These are phyloP conservation scores for Penicillium egyptiacum DNA, from an alignment of 495 filamentous ascomycete species.

Conservation along the genomic window DNA sequence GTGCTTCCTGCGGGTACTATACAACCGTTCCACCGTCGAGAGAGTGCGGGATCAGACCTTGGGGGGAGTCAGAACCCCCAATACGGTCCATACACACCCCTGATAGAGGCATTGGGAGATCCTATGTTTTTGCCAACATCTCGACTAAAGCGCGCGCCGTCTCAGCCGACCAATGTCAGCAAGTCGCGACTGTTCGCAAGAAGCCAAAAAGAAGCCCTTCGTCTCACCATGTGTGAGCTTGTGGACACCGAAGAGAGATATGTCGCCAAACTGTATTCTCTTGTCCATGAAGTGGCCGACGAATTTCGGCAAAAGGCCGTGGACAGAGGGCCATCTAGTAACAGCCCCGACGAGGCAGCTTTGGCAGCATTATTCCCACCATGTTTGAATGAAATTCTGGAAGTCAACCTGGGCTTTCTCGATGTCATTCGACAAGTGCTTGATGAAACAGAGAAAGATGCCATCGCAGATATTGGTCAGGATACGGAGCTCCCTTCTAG, in stretches of 20 bases:
- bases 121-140: slow-evolving; percentile 85
- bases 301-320: slow-evolving; percentile 71
- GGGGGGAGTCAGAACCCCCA: slow-evolving; percentile 61
- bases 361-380: slow-evolving; percentile 77
- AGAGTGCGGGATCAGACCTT: slow-evolving; percentile 41
- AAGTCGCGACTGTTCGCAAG: slow-evolving; percentile 70
- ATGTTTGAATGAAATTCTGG: slow-evolving; percentile 71
- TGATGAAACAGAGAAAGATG: slow-evolving; percentile 80
- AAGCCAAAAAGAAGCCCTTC: slow-evolving; percentile 77
- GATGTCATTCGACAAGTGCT: slow-evolving; percentile 70
- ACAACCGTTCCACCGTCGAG: slow-evolving; percentile 37
- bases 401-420: slow-evolving; percentile 77
- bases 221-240: slow-evolving; percentile 87
- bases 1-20: slow-evolving; percentile 77
- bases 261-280: slow-evolving; percentile 76
- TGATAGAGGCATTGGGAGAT: slow-evolving; percentile 77
- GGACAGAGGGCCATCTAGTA: slow-evolving; percentile 55
- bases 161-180: slow-evolving; percentile 75
- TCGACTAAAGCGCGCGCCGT: slow-evolving; percentile 81
- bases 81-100: slow-evolving; percentile 70
- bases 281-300: slow-evolving; percentile 71
- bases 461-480: slow-evolving; percentile 63
- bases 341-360: slow-evolving; percentile 69
- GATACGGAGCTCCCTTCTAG: slow-evolving; percentile 50
- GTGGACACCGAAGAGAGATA: slow-evolving; percentile 94